Base-by-base conservation (phyloP, 2,329 filamentous ascomycete species). In the Epichloe gansuensis region DNA sequence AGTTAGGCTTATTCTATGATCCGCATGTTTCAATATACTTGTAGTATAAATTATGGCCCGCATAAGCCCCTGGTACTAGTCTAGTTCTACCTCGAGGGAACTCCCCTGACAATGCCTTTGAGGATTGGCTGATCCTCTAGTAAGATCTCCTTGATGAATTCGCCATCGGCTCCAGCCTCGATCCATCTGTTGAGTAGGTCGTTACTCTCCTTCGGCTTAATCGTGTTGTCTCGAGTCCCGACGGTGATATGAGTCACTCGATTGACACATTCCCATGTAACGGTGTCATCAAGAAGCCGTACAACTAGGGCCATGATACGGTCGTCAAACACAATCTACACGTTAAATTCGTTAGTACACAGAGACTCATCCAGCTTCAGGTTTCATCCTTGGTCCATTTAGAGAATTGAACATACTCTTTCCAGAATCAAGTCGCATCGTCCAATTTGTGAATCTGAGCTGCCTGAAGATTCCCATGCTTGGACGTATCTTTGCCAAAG, bases 181-280 rank as follows among this genome's bases (percentile, higher is more conserved):
- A 93, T 64, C 91, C 91, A 97, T 54, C 74, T 74, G 56, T 75
- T 75, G 53, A 98, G 67, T 62, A 98, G 60, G 54, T 88, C 83
- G 63, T 98, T 98, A 70, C 90, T 95, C 73, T 98, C 91, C 68
- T 87, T 90, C 0, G 93, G 91, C 71, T 96, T 97, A 61, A 97
- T 80, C 7, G 74, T 67, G 46, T 74, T 68, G 57, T 82, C 78
- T 9, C 82, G 80, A 0, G 93, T 98, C 21, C 93, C 93, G 7
- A 97, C 75, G 0, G 93, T 98, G 54, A 98, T 80, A 65, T 98
- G 93, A 11, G 90, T 82, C 35, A 94, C 75, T 13, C 75, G 69
- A 63, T 98, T 98, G 43, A 80, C 77, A 55, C 84, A 91, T 51
- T 81, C 74, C 81, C 83, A 87, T 46, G 71, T 70, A 43, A 64